A percentile compares a stretch with the other conserved stretches of the same genome.
Evolutionary conservation across 805 yeast genomes (phyloP).

Genomic region (Crinitomyces ghanaensis): DNA sequence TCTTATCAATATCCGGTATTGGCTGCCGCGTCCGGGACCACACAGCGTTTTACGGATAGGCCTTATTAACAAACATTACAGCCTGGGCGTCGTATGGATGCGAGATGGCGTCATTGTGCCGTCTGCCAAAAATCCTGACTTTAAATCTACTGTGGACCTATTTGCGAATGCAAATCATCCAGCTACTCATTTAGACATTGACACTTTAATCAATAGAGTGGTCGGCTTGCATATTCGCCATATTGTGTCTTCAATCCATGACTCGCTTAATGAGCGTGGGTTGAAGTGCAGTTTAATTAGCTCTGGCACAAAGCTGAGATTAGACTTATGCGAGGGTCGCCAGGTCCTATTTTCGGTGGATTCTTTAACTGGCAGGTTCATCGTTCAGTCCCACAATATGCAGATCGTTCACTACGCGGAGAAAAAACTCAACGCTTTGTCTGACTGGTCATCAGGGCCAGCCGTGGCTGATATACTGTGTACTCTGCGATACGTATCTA

Average conservation of each 20-base stretch:
- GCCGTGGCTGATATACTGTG: constrained; percentile 28
- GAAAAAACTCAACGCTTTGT: constrained; percentile 20
- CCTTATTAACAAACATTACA: constrained; percentile 32
- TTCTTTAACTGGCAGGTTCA: constrained; percentile 15
- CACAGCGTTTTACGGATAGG: constrained; percentile 53
- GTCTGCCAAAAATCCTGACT: not conserved
- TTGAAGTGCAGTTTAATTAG: too few species aligned
- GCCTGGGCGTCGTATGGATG: constrained; percentile 50
- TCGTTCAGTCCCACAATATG: constrained; percentile 32
- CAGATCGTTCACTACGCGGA: constrained; percentile 28
- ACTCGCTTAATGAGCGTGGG: constrained; percentile 2
- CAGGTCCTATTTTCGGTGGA: constrained; percentile 17
- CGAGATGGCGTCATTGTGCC: constrained; percentile 38
- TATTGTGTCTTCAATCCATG: constrained; percentile 19
- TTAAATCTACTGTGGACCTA: too few species aligned
- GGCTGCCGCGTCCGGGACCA: constrained; percentile 43
- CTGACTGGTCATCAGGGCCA: too few species aligned
- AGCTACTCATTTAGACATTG: constrained; percentile 22
- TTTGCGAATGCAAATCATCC: too few species aligned
- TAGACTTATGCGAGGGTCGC: constrained; percentile 13
- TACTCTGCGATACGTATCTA: constrained; percentile 38
- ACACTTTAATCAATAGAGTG: constrained; percentile 28
- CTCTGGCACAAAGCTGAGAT: constrained; percentile 11
- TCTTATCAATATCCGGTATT: constrained; percentile 47
- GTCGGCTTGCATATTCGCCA: constrained; percentile 32